Conservation (phyloP, 2,329 filamentous ascomycete species). For the Penicillium sp. region DNA sequence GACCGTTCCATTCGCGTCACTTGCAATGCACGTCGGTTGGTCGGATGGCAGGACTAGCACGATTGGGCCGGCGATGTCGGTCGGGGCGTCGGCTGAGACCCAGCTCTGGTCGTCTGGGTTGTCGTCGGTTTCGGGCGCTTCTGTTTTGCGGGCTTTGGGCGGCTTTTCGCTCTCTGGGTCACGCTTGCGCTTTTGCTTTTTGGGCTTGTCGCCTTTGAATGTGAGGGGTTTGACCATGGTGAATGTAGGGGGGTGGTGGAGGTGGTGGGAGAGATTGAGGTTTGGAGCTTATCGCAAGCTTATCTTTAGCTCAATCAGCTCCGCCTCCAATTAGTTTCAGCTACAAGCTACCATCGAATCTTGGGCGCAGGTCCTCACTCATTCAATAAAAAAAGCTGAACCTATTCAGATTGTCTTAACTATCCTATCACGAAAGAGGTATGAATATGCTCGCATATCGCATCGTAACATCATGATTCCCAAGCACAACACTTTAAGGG, state of each 20-base stretch:
- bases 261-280: slow-evolving; percentile 1
- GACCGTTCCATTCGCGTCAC: slow-evolving; percentile 80
- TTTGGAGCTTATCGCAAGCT: not conserved
- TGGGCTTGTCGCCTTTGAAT: slow-evolving; percentile 95
- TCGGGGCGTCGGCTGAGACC: slow-evolving; percentile 73
- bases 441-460: not conserved
- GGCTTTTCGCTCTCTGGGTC: slow-evolving; percentile 44
- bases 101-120: slow-evolving; percentile 71
- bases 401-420: not conserved
- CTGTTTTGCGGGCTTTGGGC: slow-evolving; percentile 26
- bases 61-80: slow-evolving; percentile 75
- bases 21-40: slow-evolving; percentile 69
- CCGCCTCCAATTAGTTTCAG: too few relatives aligned
- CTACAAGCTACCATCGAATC: not conserved
- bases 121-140: slow-evolving; percentile 21
- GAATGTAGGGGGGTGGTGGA: not conserved
- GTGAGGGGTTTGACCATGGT: slow-evolving; percentile 69
- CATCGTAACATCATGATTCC: not conserved
- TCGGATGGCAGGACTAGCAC: slow-evolving; percentile 76
- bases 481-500: not conserved
- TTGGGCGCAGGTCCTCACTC: slow-evolving; percentile 15
- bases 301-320: not conserved
- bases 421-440: not conserved
- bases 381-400: not conserved
- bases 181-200: slow-evolving; percentile 74